Conservation (phyloP, 495 filamentous ascomycete genomes). For the Penicillium diatomitis region DNA sequence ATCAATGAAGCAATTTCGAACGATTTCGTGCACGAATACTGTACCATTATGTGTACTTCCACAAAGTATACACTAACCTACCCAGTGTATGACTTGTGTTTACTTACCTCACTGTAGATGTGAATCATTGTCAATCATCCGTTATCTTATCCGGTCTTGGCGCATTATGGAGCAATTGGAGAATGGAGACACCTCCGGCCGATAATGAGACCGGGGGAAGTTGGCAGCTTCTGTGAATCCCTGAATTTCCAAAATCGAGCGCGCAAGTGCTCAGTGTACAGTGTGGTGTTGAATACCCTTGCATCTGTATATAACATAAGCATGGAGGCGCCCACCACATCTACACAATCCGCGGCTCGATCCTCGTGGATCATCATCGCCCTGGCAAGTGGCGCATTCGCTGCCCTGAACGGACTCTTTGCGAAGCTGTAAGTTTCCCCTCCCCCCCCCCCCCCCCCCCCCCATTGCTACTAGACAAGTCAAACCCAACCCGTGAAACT, state of each 20-base stretch:
- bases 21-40: not conserved
- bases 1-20: not conserved
- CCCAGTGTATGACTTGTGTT: too few species aligned
- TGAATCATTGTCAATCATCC: not conserved
- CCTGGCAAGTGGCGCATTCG: constrained; percentile 77
- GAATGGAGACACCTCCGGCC: not conserved
- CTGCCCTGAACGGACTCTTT: constrained; percentile 91
- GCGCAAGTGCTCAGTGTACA: too few species aligned
- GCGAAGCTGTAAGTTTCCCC: constrained; percentile 74
- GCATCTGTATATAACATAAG: not conserved
- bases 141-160: constrained; percentile 12
- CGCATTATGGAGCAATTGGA: not conserved
- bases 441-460: too few species aligned
- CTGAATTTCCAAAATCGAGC: too few species aligned
- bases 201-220: too few species aligned
- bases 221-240: too few species aligned
- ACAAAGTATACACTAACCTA: too few species aligned
- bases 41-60: too few species aligned
- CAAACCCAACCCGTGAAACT: too few species aligned
- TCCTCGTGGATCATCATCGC: constrained; percentile 70
- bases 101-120: too few species aligned
- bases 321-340: constrained; percentile 9
- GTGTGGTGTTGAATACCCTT: too few species aligned
- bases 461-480: too few species aligned
- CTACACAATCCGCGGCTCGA: constrained; percentile 1